Base-by-base conservation (phyloP, 139 green algal genomes). In the Mychonastes homosphaera region DNA sequence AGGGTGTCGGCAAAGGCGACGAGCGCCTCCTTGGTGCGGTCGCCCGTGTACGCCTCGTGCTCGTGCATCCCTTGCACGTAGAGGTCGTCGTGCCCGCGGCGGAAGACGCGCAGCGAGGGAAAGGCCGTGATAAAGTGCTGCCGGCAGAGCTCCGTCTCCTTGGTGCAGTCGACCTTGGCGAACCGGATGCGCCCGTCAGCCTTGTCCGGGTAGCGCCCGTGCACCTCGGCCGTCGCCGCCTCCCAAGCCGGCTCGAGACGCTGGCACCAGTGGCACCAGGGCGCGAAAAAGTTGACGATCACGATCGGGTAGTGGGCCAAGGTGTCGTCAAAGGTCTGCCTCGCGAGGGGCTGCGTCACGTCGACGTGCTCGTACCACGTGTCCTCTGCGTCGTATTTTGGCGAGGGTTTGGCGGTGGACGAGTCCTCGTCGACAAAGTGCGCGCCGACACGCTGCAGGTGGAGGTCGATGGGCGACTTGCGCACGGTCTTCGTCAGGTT, bases 221-320 rank as follows among this genome's bases (percentile, higher is more conserved):
- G 83, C 33, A 97, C 71, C 49, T 82, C 75, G 48, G 87, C 79
- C 3, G 85, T 88, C 16, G 84, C 86, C 1, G 81, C 83, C 69
- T 98, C 91, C 90, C 90, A 98, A 4, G 87, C 90, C 9, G 91
- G 91, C 47, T 85, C 43, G 43, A 98, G 70, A 21, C 87, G 74
- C 74, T 95, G 87, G 72, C 91, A 95, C 91, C 91, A 98, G 48
- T 90, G 85, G 67, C 91, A 98, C 91, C 91, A 97, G 7, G 90
- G 90, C 21, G 90, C 90, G 51, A 81, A 95, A 71, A 95, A 97
- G 75, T 97, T 96, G 24, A 92, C 70, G 45, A 96, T 62, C 28
- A 94, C 80, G 9, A 87, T 77, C 18, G 82, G 77, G 58, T 87
- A 86, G 10, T 62, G 56, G 2, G 56, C 54, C n/a, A 85, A 43